phyloP scores from a whole-genome alignment of 768 basidiomycete species.

The Suillus hirtellus region DNA sequence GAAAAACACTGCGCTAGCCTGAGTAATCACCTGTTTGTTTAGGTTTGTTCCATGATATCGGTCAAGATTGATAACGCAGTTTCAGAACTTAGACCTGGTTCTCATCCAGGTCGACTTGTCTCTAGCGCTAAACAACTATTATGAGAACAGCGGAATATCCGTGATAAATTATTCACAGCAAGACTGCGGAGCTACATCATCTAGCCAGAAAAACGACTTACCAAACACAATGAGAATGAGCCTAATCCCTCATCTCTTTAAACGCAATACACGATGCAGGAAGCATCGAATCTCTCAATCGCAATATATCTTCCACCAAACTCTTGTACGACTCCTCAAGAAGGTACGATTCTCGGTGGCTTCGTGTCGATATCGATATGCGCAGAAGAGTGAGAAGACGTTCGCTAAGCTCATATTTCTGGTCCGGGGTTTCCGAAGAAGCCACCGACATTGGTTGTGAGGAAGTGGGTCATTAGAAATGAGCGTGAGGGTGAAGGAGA shows the following conservation, averaged over 20 bases:
- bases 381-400: constrained; percentile 93
- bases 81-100: too few species aligned
- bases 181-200: too few species aligned
- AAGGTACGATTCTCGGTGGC: constrained; percentile 92
- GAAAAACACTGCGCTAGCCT: too few species aligned
- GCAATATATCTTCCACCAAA: constrained; percentile 75
- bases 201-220: too few species aligned
- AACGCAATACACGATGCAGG: constrained; percentile 99
- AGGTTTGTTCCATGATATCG: too few species aligned
- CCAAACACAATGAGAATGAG: too few species aligned
- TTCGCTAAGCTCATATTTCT: constrained; percentile 94
- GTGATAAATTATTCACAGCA: too few species aligned
- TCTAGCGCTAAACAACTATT: too few species aligned
- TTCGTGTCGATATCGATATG: constrained; percentile 99
- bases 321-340: constrained; percentile 87
- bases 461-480: not conserved
- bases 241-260: constrained; percentile 63
- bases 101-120: too few species aligned
- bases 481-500: not conserved
- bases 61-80: too few species aligned
- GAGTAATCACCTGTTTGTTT: too few species aligned
- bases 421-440: constrained; percentile 97
- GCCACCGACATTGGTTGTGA: constrained; percentile 91
- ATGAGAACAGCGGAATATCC: too few species aligned
- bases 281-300: constrained; percentile 81